A percentile compares a stretch with the other conserved stretches of the same genome.
Conservation (phyloP, 2,329 filamentous ascomycete genomes). For the Claviceps spartinae region DNA sequence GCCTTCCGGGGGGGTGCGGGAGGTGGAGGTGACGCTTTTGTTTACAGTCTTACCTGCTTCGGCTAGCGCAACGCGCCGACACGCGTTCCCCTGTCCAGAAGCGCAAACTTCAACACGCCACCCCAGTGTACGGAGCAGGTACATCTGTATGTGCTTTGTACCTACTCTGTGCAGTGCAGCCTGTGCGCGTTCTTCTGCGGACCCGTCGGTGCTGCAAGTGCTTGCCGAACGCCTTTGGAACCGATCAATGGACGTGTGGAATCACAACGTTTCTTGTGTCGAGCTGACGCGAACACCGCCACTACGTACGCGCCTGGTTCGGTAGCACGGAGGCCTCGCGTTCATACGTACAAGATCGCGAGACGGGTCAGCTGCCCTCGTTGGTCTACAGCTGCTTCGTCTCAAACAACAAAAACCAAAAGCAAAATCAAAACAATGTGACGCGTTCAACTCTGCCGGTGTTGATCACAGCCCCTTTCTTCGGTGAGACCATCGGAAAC, state of each 20-base stretch:
- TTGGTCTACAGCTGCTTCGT: slow-evolving; percentile 2
- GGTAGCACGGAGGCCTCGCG: background rate
- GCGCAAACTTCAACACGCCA: slow-evolving; percentile 5
- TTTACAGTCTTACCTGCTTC: slow-evolving; percentile 20
- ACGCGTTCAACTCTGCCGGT: background rate
- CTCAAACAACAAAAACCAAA: background rate
- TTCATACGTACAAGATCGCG: background rate
- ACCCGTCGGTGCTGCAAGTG: no score
- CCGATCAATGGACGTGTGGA: no score
- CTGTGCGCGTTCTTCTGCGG: no score
- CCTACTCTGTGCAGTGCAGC: background rate
- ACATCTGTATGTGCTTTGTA: background rate
- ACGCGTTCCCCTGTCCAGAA: slow-evolving; percentile 19
- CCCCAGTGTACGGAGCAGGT: background rate
- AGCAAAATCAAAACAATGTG: background rate
- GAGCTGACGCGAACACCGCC: background rate
- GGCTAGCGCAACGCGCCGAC: slow-evolving; percentile 18
- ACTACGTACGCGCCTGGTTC: background rate
- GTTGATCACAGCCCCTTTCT: slow-evolving; percentile 2
- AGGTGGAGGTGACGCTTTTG: slow-evolving; percentile 22
- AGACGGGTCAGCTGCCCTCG: background rate
- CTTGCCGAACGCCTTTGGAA: no score
- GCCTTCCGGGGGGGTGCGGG: slow-evolving; percentile 7
- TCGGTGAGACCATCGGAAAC: background rate
- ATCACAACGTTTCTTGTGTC: no score